Evolutionary conservation across 75 land plant species (phyloP), one percentile per base, ranked within the genome.

Genomic region (Picea glauca): DNA sequence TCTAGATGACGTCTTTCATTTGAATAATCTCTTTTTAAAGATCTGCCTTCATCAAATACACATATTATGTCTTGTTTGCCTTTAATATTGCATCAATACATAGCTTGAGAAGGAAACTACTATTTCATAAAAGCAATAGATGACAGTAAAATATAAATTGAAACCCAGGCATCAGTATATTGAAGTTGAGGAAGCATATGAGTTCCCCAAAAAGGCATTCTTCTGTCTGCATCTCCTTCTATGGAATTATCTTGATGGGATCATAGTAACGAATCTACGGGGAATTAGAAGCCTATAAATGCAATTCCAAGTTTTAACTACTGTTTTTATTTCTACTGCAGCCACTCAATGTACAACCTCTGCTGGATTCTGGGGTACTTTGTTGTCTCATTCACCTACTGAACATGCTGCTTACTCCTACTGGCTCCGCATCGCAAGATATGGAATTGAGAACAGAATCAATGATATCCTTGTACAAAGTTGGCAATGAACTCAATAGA

Each of bases 311-410:
- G 18, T 74, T 56, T 56, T 4, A 75, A 13, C 13, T 46, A 54
- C 31, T 54, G 35, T 4, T 30, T 70, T 75, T 13, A 75, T 75
- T 6, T 62, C 30, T 65, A 58, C n/a, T 87, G 85, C 94, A 98
- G 99, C 88, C 94, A 26, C 83, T 95, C 79, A 95, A 95, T 85
- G 98, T 93, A 58, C 99, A 98, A 80, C 93, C 98, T 58, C 86
- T 98, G 17, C 87, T 98, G 57, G 96, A 98, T 80, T 98, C 99
- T 35, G 99, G 99, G 18, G 93, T 98, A 58, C 85, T 98, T 12
- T 90, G 96, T 83, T 98, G 90, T 81, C 96, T 98, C 40, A 91
- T 95, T 67, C 89, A 85, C 66, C 81, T 98, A 59, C 85, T 98
- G 21, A 82, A 93, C 87, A 73, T 92, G 76, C 92, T 98, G 31